Conservation (phyloP, 164 flowering plant genomes). For the Tinospora cordifolia region DNA sequence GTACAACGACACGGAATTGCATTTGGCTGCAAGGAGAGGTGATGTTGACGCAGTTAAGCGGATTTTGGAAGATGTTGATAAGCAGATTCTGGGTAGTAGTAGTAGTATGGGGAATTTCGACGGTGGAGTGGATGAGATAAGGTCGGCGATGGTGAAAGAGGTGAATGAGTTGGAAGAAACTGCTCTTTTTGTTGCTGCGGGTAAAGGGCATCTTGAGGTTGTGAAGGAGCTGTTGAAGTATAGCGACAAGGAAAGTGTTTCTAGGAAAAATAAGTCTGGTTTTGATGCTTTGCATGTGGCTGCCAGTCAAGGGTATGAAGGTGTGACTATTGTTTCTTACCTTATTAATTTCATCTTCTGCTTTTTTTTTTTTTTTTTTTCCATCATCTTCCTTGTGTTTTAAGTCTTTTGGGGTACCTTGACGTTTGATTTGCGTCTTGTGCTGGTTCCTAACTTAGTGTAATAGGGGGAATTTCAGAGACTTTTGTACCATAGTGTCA, state of each 20-base stretch:
- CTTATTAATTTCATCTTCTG: background rate
- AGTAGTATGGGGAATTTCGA: slow-evolving; percentile 62
- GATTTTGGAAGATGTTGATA: slow-evolving; percentile 55
- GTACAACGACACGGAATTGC: slow-evolving; percentile 78
- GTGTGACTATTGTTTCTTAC: slow-evolving; percentile 18
- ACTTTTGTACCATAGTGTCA: no score
- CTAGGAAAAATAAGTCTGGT: slow-evolving; percentile 49
- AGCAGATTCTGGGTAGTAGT: slow-evolving; percentile 47
- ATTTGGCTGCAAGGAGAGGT: slow-evolving; percentile 66
- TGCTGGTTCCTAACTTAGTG: no score
- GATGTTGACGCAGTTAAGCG: slow-evolving; percentile 50
- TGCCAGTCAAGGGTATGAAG: slow-evolving; percentile 58
- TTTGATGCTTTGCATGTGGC: slow-evolving; percentile 66
- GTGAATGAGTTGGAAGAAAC: slow-evolving; percentile 51
- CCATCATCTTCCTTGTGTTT: background rate
- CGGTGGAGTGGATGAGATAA: slow-evolving; percentile 61
- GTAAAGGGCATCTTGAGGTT: slow-evolving; percentile 35
- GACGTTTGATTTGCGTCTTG: no score
- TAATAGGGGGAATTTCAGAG: no score
- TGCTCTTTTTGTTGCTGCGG: slow-evolving; percentile 40
- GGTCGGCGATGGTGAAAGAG: slow-evolving; percentile 40
- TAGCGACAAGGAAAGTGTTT: slow-evolving; percentile 30
- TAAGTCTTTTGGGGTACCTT: background rate
- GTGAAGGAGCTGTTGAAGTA: slow-evolving; percentile 40
- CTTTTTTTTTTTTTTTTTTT: background rate